Evolutionary conservation across 768 basidiomycete species (phyloP).

Genomic region (Termitomyces sp.): DNA sequence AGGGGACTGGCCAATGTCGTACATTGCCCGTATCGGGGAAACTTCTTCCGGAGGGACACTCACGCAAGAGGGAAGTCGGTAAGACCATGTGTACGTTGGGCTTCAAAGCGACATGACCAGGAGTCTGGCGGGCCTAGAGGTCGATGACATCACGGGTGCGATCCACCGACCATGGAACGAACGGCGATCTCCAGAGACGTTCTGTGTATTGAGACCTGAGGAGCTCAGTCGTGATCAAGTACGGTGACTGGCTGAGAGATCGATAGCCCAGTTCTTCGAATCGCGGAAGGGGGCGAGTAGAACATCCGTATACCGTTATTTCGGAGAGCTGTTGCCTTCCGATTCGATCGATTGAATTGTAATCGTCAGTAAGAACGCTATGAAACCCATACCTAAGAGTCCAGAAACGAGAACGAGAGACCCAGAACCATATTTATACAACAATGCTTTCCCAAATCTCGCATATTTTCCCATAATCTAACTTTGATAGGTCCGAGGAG

Average conservation of each 20-base stretch:
- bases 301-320: not conserved
- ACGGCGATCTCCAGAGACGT: not conserved
- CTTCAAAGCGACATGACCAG: no score
- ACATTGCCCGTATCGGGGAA: no score
- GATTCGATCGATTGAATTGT: not conserved
- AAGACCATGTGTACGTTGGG: no score
- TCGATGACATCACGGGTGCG: no score
- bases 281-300: not conserved
- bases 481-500: not conserved
- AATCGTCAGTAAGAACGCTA: not conserved
- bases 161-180: not conserved
- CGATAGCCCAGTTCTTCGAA: not conserved
- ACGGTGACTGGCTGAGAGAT: not conserved
- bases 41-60: no score
- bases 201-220: not conserved
- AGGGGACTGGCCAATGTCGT: no score
- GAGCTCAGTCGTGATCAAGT: not conserved
- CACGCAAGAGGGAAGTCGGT: no score
- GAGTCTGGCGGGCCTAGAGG: no score
- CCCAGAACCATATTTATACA: not conserved
- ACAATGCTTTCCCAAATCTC: not conserved
- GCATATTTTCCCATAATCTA: not conserved
- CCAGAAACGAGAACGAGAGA: not conserved
- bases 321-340: not conserved
- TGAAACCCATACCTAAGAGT: not conserved